A percentile compares a stretch with the other conserved stretches of the same genome.
Evolutionary conservation across 163 green algal genomes (phyloP).

Genomic region (Coccomyxa subellipsoidea): DNA sequence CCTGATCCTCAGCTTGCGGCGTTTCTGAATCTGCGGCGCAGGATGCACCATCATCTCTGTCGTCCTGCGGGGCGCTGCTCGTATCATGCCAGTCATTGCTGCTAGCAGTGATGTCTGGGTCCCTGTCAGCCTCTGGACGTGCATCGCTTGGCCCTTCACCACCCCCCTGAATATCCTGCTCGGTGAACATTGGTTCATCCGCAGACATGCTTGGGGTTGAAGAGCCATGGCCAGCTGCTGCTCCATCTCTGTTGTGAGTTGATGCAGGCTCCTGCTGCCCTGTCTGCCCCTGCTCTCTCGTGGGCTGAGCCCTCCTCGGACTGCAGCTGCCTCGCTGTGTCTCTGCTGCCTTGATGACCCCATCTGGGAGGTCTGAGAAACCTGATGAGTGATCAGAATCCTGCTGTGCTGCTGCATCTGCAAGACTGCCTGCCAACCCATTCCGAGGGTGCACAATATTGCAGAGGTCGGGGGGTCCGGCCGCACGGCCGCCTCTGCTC

Average conservation of each 20-base stretch:
- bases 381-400: neutral
- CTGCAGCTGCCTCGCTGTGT: neutral
- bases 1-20: too few relatives aligned
- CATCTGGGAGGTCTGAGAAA: neutral
- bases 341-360: neutral
- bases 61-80: neutral
- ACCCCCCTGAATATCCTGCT: neutral
- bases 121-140: neutral
- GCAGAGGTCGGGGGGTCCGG: neutral
- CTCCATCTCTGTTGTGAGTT: neutral
- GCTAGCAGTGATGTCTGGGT: neutral
- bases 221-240: neutral
- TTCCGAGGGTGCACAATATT: neutral
- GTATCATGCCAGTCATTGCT: neutral
- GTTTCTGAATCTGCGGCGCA: too few relatives aligned
- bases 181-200: neutral
- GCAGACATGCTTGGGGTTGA: neutral
- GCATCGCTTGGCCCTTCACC: neutral
- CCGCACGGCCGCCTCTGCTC: neutral
- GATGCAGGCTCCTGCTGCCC: neutral
- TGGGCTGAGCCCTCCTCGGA: neutral
- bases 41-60: neutral
- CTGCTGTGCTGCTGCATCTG: neutral
- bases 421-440: neutral
- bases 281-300: neutral